Base-by-base conservation (phyloP, 306 rosid genomes). In the Cicer judaicum region DNA sequence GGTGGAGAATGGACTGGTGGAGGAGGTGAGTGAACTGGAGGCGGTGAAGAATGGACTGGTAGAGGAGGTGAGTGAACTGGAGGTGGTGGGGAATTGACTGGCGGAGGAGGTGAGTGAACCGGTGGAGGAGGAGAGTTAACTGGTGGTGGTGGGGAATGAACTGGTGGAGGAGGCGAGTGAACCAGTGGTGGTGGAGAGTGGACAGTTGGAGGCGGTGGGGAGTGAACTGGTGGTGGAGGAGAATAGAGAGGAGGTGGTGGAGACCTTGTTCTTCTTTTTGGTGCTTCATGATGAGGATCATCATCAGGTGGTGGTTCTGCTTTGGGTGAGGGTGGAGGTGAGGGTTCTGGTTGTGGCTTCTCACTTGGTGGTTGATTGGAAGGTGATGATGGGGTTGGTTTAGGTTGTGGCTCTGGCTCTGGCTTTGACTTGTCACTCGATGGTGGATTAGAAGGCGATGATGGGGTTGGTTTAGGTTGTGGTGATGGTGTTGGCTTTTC, bases 231-330 rank as follows among this genome's bases (percentile, higher is more conserved):
- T 10, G 50, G 50, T 10, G 50, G 50, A 2, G 50, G 63, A 0
- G 63, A 56, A 1, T 57, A 39, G 2, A 57, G 7, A 1, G 67
- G 67, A 3, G 56, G 56, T 5, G 68, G 24, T 13, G 24, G 47
- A 7, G 68, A 14, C 42, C 40, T n/a, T 48, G 0, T 4, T 62
- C 57, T 52, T 5, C 1, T 8, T 2, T 3, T 4, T 1, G 80
- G 83, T 68, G 59, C 0, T 69, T 68, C 80, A 0, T 0, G 0
- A 0, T 61, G 75, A 47, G 80, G n/a, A 68, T 80, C 82, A 2
- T 64, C 68, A 0, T 62, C 53, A 0, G 21, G 18, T 4, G 64
- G 56, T 5, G 84, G 41, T 1, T 44, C 39, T 12, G 62, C 5
- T 67, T 68, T 11, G 19, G 70, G 55, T 19, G 42, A 7, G 2